Evolutionary conservation across 345 rosid species (phyloP).

Genomic region (Pistacia integerrima): DNA sequence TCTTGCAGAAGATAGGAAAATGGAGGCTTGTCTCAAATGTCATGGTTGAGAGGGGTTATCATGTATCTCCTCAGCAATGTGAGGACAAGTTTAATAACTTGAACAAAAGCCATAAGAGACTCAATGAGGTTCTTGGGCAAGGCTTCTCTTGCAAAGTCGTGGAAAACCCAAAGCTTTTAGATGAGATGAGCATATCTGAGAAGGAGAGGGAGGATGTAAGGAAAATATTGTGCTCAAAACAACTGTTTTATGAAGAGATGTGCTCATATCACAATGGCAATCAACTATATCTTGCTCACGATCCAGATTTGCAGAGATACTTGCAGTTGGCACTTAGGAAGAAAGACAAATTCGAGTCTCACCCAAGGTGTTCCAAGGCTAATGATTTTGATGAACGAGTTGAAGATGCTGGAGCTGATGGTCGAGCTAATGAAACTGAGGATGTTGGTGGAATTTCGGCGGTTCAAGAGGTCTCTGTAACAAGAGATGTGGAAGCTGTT

Average conservation of each 20-base stretch:
- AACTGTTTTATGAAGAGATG: constrained; percentile 33
- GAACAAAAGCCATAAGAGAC: constrained; percentile 30
- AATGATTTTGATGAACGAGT: constrained; percentile 12
- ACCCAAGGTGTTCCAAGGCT: not conserved
- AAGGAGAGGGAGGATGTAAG: constrained; percentile 25
- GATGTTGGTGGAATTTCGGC: not conserved
- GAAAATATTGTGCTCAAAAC: constrained; percentile 29
- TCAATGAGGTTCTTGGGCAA: constrained; percentile 30
- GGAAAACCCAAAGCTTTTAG: constrained; percentile 25
- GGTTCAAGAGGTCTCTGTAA: not conserved
- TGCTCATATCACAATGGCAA: constrained; percentile 29
- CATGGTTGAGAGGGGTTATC: constrained; percentile 25
- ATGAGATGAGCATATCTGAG: constrained; percentile 15
- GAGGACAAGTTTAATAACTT: constrained; percentile 36
- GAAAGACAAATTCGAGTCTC: not conserved
- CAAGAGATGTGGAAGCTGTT: not conserved
- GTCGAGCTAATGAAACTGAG: not conserved
- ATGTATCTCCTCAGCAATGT: constrained; percentile 36
- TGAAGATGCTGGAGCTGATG: constrained; percentile 7
- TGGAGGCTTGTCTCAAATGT: constrained; percentile 31
- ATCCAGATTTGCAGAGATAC: constrained; percentile 21
- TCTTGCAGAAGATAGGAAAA: constrained; percentile 29
- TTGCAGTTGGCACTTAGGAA: constrained; percentile 19
- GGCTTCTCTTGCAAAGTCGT: constrained; percentile 29
- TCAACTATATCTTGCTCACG: constrained; percentile 20